phyloP scores from a whole-genome alignment of 768 basidiomycete genomes.

The Agrocybe praecox region DNA sequence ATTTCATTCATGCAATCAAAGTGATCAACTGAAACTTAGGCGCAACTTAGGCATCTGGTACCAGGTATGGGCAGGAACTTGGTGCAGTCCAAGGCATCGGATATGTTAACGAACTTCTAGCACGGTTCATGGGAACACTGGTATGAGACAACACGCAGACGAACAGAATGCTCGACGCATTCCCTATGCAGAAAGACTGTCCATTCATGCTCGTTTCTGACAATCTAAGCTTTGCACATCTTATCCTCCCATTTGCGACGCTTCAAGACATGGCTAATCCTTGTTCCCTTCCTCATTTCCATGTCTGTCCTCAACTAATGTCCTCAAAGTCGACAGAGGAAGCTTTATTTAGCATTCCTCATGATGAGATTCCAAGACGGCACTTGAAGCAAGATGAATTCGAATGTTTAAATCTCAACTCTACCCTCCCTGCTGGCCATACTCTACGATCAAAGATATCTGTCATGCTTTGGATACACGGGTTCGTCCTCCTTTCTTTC shows the following conservation, averaged over 20 bases:
- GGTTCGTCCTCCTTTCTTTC: slow-evolving; percentile 45
- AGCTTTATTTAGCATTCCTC: slow-evolving; percentile 58
- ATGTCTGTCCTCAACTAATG: slow-evolving; percentile 60
- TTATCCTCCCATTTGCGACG: slow-evolving; percentile 62
- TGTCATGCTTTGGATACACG: slow-evolving; percentile 88
- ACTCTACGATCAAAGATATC: slow-evolving; percentile 56
- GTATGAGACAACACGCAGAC: slow-evolving; percentile 75
- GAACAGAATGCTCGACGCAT: slow-evolving; percentile 69
- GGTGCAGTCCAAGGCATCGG: slow-evolving; percentile 85
- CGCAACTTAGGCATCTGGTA: background rate
- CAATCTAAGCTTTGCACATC: slow-evolving; percentile 64
- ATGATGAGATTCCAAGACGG: slow-evolving; percentile 55
- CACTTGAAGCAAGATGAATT: slow-evolving; percentile 69
- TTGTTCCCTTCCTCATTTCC: background rate
- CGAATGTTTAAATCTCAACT: slow-evolving; percentile 79
- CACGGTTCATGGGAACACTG: slow-evolving; percentile 66
- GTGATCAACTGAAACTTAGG: no score
- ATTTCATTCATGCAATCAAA: background rate
- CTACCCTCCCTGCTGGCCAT: slow-evolving; percentile 70
- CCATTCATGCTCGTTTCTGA: slow-evolving; percentile 74
- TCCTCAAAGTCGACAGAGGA: slow-evolving; percentile 53
- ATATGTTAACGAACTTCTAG: slow-evolving; percentile 87
- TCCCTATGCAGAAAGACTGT: no score
- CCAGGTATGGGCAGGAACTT: slow-evolving; percentile 65
- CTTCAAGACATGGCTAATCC: slow-evolving; percentile 67